A percentile compares a stretch with the other conserved stretches of the same genome.
Conservation (phyloP, 2,329 filamentous ascomycete species). For the Ophiosphaerella herpotricha region DNA sequence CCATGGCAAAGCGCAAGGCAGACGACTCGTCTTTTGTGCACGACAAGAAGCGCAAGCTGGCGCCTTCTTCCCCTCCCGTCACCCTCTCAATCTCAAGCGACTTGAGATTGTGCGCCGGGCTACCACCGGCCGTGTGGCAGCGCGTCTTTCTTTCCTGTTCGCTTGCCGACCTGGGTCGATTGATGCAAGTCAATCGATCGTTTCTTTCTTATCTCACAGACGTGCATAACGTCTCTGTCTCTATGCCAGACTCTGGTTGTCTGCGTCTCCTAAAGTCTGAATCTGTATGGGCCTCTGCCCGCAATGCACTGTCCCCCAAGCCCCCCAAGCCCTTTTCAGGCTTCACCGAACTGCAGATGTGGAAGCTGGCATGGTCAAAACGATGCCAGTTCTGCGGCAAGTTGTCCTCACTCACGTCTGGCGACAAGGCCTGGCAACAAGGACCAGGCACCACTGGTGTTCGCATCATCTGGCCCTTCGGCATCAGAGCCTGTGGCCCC, state of each 20-base stretch:
- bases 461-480: conserved; percentile 73
- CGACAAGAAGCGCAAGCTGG: conserved; percentile 42
- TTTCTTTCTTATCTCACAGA: conserved; percentile 60
- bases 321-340: conserved; percentile 71
- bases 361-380: conserved; percentile 67
- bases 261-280: conserved; percentile 61
- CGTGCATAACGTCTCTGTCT: conserved; percentile 38
- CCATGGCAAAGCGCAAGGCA: conserved; percentile 43
- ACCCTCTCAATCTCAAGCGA: conserved; percentile 7
- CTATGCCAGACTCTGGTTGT: conserved; percentile 36
- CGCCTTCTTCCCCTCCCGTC: conserved; percentile 11
- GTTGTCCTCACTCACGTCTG: conserved; percentile 22
- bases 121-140: conserved; percentile 71
- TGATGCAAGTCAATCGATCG: conserved; percentile 69
- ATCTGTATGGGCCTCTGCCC: conserved; percentile 71
- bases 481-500: conserved; percentile 65
- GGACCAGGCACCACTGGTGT: conserved; percentile 67
- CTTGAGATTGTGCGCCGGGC: conserved; percentile 40
- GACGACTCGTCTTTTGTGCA: conserved; percentile 24
- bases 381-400: conserved; percentile 71
- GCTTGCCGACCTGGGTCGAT: conserved; percentile 65
- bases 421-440: conserved; percentile 57
- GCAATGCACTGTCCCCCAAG: conserved; percentile 66
- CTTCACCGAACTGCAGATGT: conserved; percentile 75
- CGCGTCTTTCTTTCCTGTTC: conserved; percentile 69